These are phyloP conservation scores for Acacia melanoxylon DNA, from an alignment of 306 rosid species.

Conservation along the genomic window DNA sequence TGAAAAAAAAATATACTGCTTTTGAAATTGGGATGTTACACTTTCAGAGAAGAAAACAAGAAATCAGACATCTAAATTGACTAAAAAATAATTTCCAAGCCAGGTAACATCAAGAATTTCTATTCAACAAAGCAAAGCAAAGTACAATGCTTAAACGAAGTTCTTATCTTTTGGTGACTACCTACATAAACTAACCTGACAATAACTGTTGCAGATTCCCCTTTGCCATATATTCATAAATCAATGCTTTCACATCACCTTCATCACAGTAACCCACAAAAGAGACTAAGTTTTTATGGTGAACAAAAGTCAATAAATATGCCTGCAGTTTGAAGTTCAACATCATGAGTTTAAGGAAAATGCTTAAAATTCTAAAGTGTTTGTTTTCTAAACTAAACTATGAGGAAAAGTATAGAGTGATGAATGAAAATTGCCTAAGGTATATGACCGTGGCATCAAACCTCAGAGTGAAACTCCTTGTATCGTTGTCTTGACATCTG, in stretches of 20 bases:
- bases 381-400: not conserved
- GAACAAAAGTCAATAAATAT: constrained; percentile 44
- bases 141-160: no score
- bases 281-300: constrained; percentile 53
- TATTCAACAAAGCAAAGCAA: not conserved
- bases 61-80: not conserved
- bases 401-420: not conserved
- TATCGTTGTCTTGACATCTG: constrained; percentile 39
- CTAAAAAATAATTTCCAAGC: not conserved
- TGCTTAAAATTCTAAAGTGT: no score
- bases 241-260: constrained; percentile 35
- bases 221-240: constrained; percentile 40
- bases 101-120: not conserved
- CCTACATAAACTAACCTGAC: constrained; percentile 45
- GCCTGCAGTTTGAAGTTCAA: constrained; percentile 32
- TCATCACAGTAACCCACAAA: constrained; percentile 43
- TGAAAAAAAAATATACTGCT: no score
- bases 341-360: not conserved
- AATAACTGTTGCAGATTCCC: constrained; percentile 39
- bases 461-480: constrained; percentile 35
- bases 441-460: not conserved
- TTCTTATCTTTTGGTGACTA: not conserved
- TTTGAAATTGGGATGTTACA: no score
- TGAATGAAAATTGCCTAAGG: not conserved
- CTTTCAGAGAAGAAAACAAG: no score